Conservation (phyloP, 768 basidiomycete genomes). For the Termitomyces sp. region DNA sequence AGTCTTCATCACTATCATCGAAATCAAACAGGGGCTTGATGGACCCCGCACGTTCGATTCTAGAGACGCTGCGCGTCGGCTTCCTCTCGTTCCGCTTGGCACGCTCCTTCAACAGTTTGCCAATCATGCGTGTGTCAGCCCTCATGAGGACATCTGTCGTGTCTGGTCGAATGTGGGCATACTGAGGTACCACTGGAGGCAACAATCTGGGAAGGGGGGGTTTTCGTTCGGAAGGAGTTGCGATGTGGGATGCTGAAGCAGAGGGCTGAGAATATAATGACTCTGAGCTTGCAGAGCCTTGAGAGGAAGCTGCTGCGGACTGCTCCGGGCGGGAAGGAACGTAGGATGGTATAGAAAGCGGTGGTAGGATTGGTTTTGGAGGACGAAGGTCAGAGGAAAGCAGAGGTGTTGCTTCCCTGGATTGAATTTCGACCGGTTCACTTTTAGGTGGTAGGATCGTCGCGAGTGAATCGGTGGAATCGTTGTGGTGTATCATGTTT, state of each 20-base stretch:
- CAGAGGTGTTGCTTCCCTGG: not conserved
- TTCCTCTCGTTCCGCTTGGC: constrained; percentile 10
- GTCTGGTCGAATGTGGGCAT: not conserved
- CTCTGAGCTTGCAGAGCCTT: not conserved
- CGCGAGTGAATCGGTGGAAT: not conserved
- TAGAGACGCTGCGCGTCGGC: constrained; percentile 5
- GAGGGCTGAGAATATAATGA: constrained; percentile 16
- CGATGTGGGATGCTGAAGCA: not conserved
- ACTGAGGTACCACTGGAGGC: constrained; percentile 1
- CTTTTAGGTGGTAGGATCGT: not conserved
- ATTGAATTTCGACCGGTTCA: not conserved
- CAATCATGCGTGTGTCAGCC: constrained; percentile 5
- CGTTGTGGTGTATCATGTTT: not conserved
- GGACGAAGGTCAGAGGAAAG: not conserved
- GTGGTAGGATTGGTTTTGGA: not conserved
- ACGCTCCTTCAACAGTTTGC: constrained; percentile 12
- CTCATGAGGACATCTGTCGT: not conserved
- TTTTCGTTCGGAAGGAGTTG: not conserved
- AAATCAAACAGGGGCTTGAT: constrained; percentile 2
- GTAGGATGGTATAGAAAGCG: not conserved
- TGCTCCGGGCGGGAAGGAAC: no score
- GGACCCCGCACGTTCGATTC: constrained; percentile 14
- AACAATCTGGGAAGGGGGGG: not conserved
- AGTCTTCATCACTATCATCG: not conserved
- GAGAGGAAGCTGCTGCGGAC: not conserved